These are phyloP conservation scores for Candida orba DNA, from an alignment of 805 yeast species.

Conservation along the genomic window DNA sequence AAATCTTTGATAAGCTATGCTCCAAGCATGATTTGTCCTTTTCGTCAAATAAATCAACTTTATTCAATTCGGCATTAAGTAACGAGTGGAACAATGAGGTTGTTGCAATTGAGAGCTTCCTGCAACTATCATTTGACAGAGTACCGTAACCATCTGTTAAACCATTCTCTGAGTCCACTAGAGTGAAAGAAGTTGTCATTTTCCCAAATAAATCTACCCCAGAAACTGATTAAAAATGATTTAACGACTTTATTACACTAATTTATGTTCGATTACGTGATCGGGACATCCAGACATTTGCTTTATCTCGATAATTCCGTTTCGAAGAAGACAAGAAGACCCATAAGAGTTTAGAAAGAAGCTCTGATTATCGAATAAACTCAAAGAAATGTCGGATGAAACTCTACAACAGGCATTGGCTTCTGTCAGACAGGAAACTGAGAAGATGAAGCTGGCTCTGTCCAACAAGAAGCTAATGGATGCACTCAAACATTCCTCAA, in stretches of 20 bases:
- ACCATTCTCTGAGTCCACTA: background rate
- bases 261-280: background rate
- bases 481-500: slow-evolving; percentile 81
- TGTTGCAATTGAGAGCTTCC: slow-evolving; percentile 18
- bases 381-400: slow-evolving; percentile 1
- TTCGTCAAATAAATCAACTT: slow-evolving; percentile 18
- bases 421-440: slow-evolving; percentile 4
- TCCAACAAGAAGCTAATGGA: slow-evolving; percentile 58
- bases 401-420: slow-evolving; percentile 6
- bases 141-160: background rate
- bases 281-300: background rate
- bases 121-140: background rate
- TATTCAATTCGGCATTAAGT: slow-evolving; percentile 23
- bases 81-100: slow-evolving; percentile 21
- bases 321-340: background rate
- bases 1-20: slow-evolving; percentile 10
- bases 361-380: no score
- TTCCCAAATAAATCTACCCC: background rate
- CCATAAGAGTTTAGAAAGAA: background rate
- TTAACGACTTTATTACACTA: no score
- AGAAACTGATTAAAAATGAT: no score
- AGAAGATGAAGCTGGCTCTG: slow-evolving; percentile 6
- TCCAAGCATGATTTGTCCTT: slow-evolving; percentile 3
- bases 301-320: background rate
- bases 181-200: background rate